Evolutionary conservation across 1,284 basidiomycete species (phyloP).

Genomic region (Tilletia setariae): DNA sequence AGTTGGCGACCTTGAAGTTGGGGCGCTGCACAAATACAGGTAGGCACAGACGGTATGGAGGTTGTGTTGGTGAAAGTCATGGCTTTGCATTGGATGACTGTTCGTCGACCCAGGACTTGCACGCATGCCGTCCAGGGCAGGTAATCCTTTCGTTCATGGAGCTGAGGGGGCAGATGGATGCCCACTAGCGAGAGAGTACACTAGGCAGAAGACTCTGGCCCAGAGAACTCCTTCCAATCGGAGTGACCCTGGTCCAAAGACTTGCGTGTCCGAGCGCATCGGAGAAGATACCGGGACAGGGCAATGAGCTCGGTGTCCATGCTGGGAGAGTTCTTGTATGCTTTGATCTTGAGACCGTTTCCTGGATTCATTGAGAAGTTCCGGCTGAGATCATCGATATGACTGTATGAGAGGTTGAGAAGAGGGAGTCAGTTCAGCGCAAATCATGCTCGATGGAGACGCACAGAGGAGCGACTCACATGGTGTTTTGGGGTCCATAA

Average conservation of each 20-base stretch:
- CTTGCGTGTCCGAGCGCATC: conserved; percentile 31
- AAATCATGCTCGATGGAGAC: too few species aligned
- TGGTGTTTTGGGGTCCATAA: conserved; percentile 63
- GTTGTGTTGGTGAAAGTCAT: background rate
- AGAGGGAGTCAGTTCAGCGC: background rate
- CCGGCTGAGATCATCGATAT: conserved; percentile 71
- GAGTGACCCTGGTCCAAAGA: conserved; percentile 27
- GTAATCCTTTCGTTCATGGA: too few species aligned
- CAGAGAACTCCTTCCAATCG: conserved; percentile 33
- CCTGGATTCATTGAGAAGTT: conserved; percentile 83
- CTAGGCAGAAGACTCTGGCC: conserved; percentile 18
- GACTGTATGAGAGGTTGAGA: conserved; percentile 42
- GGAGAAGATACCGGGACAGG: conserved; percentile 31
- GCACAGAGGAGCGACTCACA: conserved; percentile 50
- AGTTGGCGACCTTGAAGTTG: too few species aligned
- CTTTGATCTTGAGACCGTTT: conserved; percentile 74
- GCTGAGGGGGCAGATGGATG: too few species aligned
- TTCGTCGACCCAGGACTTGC: too few species aligned
- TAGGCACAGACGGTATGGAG: background rate
- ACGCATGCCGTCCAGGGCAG: too few species aligned
- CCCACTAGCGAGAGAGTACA: background rate
- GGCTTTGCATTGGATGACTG: background rate
- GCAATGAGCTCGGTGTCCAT: conserved; percentile 39
- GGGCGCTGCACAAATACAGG: background rate
- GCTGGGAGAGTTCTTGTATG: conserved; percentile 33